These are phyloP conservation scores for Salicornia ramosissima DNA, from an alignment of 148 eudicot genomes.

Conservation along the genomic window DNA sequence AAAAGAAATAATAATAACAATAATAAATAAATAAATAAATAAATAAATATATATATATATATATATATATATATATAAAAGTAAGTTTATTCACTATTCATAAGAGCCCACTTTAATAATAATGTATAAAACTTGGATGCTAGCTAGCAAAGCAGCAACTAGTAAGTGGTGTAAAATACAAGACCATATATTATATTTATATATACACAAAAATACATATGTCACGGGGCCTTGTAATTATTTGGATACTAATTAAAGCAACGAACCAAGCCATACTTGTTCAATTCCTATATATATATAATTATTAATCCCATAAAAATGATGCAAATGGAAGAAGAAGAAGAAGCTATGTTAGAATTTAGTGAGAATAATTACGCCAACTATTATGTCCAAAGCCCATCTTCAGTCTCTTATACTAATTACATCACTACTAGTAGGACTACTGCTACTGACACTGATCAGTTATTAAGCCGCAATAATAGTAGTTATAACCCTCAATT, in stretches of 20 bases:
- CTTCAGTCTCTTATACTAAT: slow-evolving; percentile 38
- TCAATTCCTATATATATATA: too few relatives aligned
- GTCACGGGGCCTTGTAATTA: not conserved
- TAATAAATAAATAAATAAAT: too few relatives aligned
- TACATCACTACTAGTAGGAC: too few relatives aligned
- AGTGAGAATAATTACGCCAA: not conserved
- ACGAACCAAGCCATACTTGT: not conserved
- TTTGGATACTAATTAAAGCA: not conserved
- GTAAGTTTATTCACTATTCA: too few relatives aligned
- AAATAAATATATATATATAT: too few relatives aligned
- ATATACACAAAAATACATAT: not conserved
- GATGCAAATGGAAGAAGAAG: slow-evolving; percentile 15
- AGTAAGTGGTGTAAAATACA: not conserved
- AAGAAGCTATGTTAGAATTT: not conserved
- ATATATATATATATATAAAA: too few relatives aligned
- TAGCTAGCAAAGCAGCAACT: not conserved
- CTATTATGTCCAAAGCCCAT: slow-evolving; percentile 69
- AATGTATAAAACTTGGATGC: not conserved
- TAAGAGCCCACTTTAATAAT: not conserved
- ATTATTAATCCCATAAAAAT: too few relatives aligned
- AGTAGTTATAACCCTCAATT: not conserved
- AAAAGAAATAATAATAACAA: too few relatives aligned
- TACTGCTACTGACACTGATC: not conserved
- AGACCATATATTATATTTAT: not conserved
- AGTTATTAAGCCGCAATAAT: not conserved